These are phyloP conservation scores for Cadophora gregata DNA, from an alignment of 2,329 filamentous ascomycete species.

Conservation along the genomic window DNA sequence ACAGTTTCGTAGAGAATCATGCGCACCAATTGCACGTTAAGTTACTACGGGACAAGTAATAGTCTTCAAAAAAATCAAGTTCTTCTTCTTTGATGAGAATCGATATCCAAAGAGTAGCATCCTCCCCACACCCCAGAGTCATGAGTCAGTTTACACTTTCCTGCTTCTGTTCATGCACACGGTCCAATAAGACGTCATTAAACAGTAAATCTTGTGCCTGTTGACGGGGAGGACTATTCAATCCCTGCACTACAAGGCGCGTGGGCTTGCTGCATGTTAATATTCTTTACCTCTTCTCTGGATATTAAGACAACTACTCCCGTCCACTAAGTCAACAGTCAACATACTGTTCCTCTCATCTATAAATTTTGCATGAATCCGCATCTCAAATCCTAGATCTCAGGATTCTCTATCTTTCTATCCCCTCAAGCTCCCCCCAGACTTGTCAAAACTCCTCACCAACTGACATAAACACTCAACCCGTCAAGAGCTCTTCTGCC, in stretches of 20 bases:
- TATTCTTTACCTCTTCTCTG: too few species aligned
- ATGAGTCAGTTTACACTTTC: not conserved
- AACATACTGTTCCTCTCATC: too few species aligned
- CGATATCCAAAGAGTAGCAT: not conserved
- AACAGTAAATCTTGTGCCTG: not conserved
- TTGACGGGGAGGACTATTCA: not conserved
- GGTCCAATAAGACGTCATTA: not conserved
- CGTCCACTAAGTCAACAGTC: too few species aligned
- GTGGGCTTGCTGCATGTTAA: too few species aligned
- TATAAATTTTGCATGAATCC: too few species aligned
- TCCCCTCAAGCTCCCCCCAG: too few species aligned
- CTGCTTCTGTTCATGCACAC: not conserved
- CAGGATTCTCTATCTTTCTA: too few species aligned
- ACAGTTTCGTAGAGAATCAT: not conserved
- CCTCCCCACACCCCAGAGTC: not conserved
- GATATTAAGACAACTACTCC: too few species aligned
- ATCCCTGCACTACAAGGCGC: not conserved
- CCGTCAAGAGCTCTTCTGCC: not conserved
- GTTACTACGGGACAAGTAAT: not conserved
- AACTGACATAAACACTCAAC: not conserved
- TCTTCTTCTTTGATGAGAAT: not conserved
- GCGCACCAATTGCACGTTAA: not conserved
- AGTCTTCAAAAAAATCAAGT: not conserved
- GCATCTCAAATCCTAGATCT: too few species aligned
- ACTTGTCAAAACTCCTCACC: not conserved